Evolutionary conservation across 2,329 filamentous ascomycete genomes (phyloP).

Genomic region (Cladosporium sp.): DNA sequence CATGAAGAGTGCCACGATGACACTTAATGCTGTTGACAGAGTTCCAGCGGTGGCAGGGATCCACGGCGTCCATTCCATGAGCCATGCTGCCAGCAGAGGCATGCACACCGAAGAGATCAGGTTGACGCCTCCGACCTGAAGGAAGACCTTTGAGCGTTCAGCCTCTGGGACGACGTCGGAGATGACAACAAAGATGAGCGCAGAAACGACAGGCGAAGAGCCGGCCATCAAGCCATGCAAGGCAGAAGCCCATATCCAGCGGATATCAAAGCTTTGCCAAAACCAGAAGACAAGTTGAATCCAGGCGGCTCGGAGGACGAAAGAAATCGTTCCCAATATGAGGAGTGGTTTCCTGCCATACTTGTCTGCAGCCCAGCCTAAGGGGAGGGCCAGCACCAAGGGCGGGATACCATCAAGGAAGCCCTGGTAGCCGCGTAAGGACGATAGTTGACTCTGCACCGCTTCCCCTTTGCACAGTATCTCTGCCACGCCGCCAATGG

Average conservation of each 20-base stretch:
- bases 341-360: constrained; percentile 40
- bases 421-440: constrained; percentile 52
- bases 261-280: constrained; percentile 39
- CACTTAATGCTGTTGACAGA: constrained; percentile 15
- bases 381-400: constrained; percentile 38
- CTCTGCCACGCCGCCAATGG: constrained; percentile 43
- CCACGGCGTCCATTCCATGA: constrained; percentile 41
- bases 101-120: constrained; percentile 35
- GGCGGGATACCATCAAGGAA: constrained; percentile 51
- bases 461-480: constrained; percentile 51
- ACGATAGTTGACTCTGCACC: constrained; percentile 57
- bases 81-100: constrained; percentile 37
- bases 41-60: constrained; percentile 35
- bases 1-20: constrained; percentile 25
- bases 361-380: constrained; percentile 40
- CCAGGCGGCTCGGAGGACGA: constrained; percentile 31
- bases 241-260: constrained; percentile 37
- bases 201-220: constrained; percentile 30
- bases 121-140: constrained; percentile 35
- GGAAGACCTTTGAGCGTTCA: constrained; percentile 34
- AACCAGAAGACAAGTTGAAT: constrained; percentile 39
- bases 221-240: constrained; percentile 37
- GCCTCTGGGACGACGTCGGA: constrained; percentile 37
- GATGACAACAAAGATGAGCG: constrained; percentile 35
- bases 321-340: constrained; percentile 32